Evolutionary conservation across 2,329 filamentous ascomycete species (phyloP), one percentile per base, ranked within the genome.

Genomic region (Colletotrichum trifolii): DNA sequence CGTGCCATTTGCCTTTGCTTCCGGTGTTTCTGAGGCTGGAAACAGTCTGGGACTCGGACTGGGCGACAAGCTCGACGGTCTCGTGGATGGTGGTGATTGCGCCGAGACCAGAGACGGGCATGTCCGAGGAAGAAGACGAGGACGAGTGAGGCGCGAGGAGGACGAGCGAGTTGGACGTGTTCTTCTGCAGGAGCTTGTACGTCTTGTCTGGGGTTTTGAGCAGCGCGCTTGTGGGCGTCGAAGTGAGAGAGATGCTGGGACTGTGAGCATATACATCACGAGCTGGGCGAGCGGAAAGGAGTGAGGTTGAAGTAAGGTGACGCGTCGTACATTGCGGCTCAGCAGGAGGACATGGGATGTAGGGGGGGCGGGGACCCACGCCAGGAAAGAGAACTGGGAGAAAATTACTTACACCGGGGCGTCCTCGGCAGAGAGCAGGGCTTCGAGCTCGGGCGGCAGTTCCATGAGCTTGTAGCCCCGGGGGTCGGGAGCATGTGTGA

Each of bases 161-260:
- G 70, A 89, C 84, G 50, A 90, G 79, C n/a, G 85, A 84, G 72
- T 90, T 90, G 49, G 88, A 90, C 0, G 88, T 89, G 73, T 89
- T 90, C 73, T 90, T 90, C 71, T 90, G 88, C 36, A 85, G 85
- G 50, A 90, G 80, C 6, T 81, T 81, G 76, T 88, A 90, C 13
- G 82, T 84, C 69, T 82, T 83, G 57, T 78, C 74, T 4, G 81
- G 81, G 1, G 82, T 81, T 69, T 78, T 83, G 58, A 90, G 81
- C 46, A 88, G 73, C 34, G 87, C 86, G 2, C 75, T 73, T 2
- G 80, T 76, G 25, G 82, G 77, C 17, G 84, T 84, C 11, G 82
- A 81, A 68, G 83, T 80, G 49, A 86, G 76, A 13, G 76, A 82
- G 56, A 85, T 75, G 4, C 83, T 87, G 65, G 5, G 48, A 15